Evolutionary conservation across 805 yeast genomes (phyloP).

Genomic region (Ogataea trehaloabstinens): DNA sequence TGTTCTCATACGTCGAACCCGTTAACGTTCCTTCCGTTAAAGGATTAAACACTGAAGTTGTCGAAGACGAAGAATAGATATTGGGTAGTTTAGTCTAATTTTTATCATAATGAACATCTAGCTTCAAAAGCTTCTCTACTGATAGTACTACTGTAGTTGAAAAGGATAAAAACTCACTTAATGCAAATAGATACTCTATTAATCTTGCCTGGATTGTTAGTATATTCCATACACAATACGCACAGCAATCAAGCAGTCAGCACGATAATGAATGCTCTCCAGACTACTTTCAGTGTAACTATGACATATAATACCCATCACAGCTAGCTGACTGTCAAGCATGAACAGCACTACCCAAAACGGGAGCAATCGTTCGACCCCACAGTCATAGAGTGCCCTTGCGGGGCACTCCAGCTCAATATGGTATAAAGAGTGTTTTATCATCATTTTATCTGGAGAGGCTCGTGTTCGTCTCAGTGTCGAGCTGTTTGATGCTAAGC

Average conservation of each 20-base stretch:
- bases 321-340: not conserved
- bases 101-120: conserved; percentile 8
- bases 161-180: too few relatives aligned
- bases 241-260: too few relatives aligned
- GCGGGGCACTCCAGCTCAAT: conserved; percentile 25
- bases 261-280: too few relatives aligned
- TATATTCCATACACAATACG: too few relatives aligned
- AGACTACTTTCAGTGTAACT: conserved; percentile 89
- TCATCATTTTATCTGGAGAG: conserved; percentile 26
- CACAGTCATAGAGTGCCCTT: conserved; percentile 10
- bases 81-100: conserved; percentile 3
- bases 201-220: too few relatives aligned
- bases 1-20: conserved; percentile 97
- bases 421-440: conserved; percentile 30
- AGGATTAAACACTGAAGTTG: conserved; percentile 97
- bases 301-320: conserved; percentile 73
- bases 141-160: not conserved
- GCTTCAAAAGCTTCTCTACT: conserved; percentile 1
- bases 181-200: too few relatives aligned
- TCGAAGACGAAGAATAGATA: conserved; percentile 59
- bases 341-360: conserved; percentile 28
- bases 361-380: conserved; percentile 22
- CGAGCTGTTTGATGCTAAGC: too few relatives aligned
- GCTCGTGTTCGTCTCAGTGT: too few relatives aligned
- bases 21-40: conserved; percentile 91